phyloP scores from a whole-genome alignment of 78 protist species.

The Dictyostelium firmibasis region DNA sequence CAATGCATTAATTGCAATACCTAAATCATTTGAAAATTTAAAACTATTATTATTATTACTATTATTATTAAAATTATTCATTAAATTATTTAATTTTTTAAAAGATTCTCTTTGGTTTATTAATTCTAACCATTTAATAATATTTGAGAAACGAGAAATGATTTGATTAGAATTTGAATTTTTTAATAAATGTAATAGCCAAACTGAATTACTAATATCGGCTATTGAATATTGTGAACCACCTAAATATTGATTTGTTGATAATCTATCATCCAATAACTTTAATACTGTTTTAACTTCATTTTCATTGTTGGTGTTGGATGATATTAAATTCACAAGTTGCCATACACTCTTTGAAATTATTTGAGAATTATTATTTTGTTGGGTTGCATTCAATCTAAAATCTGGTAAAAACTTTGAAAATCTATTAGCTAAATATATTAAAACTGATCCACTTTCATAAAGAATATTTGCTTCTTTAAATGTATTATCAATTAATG shows the following conservation, averaged over 20 bases:
- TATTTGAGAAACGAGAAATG: background rate
- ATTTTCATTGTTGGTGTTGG: conserved; percentile 10
- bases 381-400: background rate
- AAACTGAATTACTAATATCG: conserved; percentile 49
- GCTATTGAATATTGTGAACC: conserved; percentile 92
- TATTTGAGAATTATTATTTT: background rate
- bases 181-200: background rate
- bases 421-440: conserved; percentile 87
- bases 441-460: conserved; percentile 87
- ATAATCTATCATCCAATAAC: conserved; percentile 86
- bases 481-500: conserved; percentile 75
- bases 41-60: background rate
- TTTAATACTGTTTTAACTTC: conserved; percentile 86
- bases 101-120: background rate
- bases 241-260: conserved; percentile 73
- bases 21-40: background rate
- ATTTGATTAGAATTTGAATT: background rate
- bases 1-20: background rate
- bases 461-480: conserved; percentile 67
- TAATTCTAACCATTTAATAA: conserved; percentile 16
- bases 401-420: conserved; percentile 55
- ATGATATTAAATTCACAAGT: conserved; percentile 77
- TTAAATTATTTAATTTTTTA: background rate
- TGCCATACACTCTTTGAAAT: conserved; percentile 87
- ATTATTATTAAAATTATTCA: background rate